A percentile compares a stretch with the other conserved stretches of the same genome.
Conservation (phyloP, 2,329 filamentous ascomycete species). For the Alternaria consortialis region DNA sequence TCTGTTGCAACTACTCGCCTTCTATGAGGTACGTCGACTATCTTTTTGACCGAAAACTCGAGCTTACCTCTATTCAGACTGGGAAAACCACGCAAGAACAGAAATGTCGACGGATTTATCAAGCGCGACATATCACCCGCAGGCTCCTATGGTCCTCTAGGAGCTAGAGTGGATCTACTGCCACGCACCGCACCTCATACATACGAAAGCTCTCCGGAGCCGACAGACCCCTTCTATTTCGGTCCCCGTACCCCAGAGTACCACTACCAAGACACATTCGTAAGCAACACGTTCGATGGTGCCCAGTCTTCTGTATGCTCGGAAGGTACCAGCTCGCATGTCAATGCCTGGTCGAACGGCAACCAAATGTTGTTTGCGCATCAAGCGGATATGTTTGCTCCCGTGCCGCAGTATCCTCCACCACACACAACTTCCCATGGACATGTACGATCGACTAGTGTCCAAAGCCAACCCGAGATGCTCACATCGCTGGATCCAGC, state of each 20-base stretch:
- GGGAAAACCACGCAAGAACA: constrained; percentile 50
- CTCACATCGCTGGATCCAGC: constrained; percentile 36
- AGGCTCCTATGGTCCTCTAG: constrained; percentile 42
- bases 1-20: constrained; percentile 53
- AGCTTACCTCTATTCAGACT: constrained; percentile 37
- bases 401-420: constrained; percentile 37
- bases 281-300: constrained; percentile 39
- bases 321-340: constrained; percentile 35
- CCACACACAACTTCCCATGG: constrained; percentile 31
- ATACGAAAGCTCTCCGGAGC: constrained; percentile 49
- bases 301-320: constrained; percentile 48
- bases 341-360: constrained; percentile 44
- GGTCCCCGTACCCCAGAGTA: constrained; percentile 48
- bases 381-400: constrained; percentile 38
- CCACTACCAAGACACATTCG: constrained; percentile 46
- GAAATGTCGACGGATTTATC: constrained; percentile 48
- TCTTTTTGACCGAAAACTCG: background rate
- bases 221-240: constrained; percentile 47
- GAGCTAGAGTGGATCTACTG: constrained; percentile 42
- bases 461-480: constrained; percentile 46
- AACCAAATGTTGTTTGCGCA: constrained; percentile 43
- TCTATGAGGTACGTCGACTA: constrained; percentile 48
- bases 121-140: constrained; percentile 47
- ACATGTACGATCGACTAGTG: constrained; percentile 40
- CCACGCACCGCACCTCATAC: constrained; percentile 42